Conservation (phyloP, 1,284 basidiomycete genomes). For the Gymnopus androsaceus region DNA sequence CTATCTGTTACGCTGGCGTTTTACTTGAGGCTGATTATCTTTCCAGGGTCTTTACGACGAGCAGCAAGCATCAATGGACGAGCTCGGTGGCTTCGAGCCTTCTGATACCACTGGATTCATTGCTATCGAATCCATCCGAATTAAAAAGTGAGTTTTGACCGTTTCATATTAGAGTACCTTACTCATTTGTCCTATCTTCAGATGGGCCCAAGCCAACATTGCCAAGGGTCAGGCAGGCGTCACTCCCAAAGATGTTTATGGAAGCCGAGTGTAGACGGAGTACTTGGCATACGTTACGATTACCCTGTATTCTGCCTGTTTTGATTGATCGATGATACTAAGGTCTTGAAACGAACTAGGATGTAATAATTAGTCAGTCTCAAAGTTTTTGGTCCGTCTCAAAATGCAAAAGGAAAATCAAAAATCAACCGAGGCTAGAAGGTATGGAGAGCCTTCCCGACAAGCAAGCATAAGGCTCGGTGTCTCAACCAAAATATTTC, state of each 20-base stretch:
- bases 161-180: conserved; percentile 14
- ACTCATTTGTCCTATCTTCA: conserved; percentile 28
- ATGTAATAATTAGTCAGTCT: no score
- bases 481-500: no score
- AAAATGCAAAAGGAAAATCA: no score
- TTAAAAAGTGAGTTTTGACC: conserved; percentile 79
- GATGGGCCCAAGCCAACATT: conserved; percentile 84
- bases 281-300: background rate
- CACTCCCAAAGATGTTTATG: conserved; percentile 76
- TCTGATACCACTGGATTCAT: conserved; percentile 93
- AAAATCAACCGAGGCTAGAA: no score
- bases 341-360: no score
- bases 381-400: no score
- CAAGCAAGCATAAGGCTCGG: no score
- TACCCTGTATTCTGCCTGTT: background rate
- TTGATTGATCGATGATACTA: no score
- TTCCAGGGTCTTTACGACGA: conserved; percentile 90
- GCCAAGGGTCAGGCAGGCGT: conserved; percentile 82
- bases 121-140: conserved; percentile 91
- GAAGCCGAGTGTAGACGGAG: conserved; percentile 45
- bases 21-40: conserved; percentile 5
- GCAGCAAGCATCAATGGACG: conserved; percentile 98
- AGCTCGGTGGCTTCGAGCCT: conserved; percentile 95
- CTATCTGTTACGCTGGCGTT: background rate
- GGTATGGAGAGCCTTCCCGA: no score